These are phyloP conservation scores for Tolypocladium inflatum DNA, from an alignment of 2,329 filamentous ascomycete genomes.

Conservation along the genomic window DNA sequence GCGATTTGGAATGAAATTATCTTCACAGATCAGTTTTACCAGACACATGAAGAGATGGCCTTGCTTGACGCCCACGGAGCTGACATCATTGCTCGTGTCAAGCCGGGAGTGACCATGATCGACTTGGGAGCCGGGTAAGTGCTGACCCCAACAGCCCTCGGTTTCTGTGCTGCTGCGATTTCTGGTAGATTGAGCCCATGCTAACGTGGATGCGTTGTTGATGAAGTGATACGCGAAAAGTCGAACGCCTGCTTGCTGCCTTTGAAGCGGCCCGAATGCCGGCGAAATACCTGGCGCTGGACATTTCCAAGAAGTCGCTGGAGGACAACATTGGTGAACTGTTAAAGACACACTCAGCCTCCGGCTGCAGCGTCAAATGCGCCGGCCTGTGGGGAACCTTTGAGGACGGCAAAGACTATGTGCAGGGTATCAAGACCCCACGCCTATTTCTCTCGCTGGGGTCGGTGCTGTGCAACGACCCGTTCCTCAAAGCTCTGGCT, in stretches of 20 bases:
- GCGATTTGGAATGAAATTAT: constrained; percentile 32
- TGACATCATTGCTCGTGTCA: constrained; percentile 21
- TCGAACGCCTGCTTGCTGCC: constrained; percentile 24
- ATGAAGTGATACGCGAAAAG: constrained; percentile 29
- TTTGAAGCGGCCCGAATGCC: constrained; percentile 20
- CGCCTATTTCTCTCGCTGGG: constrained; percentile 30
- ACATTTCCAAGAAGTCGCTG: constrained; percentile 28
- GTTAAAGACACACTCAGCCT: constrained; percentile 15
- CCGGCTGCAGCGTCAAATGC: constrained; percentile 19
- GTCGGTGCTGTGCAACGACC: constrained; percentile 32
- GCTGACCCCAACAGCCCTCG: neutral
- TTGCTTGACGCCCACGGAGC: constrained; percentile 24
- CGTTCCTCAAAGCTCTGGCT: constrained; percentile 22
- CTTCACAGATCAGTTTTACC: constrained; percentile 28
- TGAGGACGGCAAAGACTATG: constrained; percentile 21
- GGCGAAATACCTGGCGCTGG: constrained; percentile 28
- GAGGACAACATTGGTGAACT: constrained; percentile 23
- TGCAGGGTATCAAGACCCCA: constrained; percentile 17
- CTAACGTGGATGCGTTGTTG: neutral
- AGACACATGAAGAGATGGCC: constrained; percentile 29
- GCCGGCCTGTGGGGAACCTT: constrained; percentile 31
- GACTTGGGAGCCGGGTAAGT: constrained; percentile 33
- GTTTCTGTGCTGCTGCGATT: neutral
- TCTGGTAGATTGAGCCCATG: neutral
- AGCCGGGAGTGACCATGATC: constrained; percentile 23